Evolutionary conservation across 495 filamentous ascomycete genomes (phyloP).

Genomic region (Aspergillus haitiensis): DNA sequence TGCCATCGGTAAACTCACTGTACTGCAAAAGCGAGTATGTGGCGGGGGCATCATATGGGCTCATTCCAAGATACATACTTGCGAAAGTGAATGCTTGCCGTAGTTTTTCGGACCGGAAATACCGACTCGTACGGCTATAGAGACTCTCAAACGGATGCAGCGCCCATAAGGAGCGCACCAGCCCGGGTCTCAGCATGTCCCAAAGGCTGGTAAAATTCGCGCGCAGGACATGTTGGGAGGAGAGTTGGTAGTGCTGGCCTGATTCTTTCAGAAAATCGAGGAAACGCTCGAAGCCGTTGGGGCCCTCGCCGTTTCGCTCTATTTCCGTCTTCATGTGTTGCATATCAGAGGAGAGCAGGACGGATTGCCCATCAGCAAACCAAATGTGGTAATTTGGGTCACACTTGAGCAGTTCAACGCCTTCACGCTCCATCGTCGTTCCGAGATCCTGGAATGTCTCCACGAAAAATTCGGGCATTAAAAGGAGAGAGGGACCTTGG

Average conservation of each 20-base stretch:
- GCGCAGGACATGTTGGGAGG: conserved; percentile 57
- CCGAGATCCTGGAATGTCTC: conserved; percentile 63
- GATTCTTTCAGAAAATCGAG: conserved; percentile 62
- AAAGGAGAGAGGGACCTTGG: conserved; percentile 67
- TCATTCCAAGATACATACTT: too few relatives aligned
- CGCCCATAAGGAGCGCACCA: too few relatives aligned
- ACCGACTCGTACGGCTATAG: too few relatives aligned
- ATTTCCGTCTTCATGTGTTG: conserved; percentile 63
- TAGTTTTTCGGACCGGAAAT: too few relatives aligned
- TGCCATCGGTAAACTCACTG: too few relatives aligned
- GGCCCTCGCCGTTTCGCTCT: conserved; percentile 65
- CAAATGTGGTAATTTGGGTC: conserved; percentile 68
- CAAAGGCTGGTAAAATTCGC: conserved; percentile 57
- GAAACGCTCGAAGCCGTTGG: conserved; percentile 62
- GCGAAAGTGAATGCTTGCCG: too few relatives aligned
- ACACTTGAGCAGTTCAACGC: conserved; percentile 63
- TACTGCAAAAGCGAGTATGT: too few relatives aligned
- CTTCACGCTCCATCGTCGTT: conserved; percentile 58
- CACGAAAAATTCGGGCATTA: conserved; percentile 64
- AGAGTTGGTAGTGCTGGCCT: conserved; percentile 63
- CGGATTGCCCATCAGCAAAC: conserved; percentile 60
- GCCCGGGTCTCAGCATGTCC: too few relatives aligned
- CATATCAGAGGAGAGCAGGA: conserved; percentile 60
- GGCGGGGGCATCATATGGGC: too few relatives aligned
- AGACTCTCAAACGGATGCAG: too few relatives aligned